These are phyloP conservation scores for Cystoisospora suis DNA, from an alignment of 169 alveolate genomes.

Conservation along the genomic window DNA sequence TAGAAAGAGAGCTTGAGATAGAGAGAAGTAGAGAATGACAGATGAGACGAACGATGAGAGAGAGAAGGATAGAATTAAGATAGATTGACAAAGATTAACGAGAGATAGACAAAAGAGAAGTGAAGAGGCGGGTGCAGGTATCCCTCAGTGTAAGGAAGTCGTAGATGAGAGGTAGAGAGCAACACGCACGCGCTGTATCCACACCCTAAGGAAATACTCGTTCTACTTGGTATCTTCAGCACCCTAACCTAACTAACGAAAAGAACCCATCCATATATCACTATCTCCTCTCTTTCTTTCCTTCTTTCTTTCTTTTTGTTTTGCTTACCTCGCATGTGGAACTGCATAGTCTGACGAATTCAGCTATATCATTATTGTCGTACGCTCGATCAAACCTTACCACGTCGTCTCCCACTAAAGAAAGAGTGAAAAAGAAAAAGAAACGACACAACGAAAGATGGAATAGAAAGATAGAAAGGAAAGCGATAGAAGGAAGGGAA, in stretches of 20 bases:
- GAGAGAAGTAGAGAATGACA: background rate
- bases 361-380: slow-evolving; percentile 83
- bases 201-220: too few relatives aligned
- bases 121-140: background rate
- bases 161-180: too few relatives aligned
- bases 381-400: slow-evolving; percentile 84
- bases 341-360: slow-evolving; percentile 78
- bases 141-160: background rate
- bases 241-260: too few relatives aligned
- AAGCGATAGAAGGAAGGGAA: background rate
- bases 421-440: too few relatives aligned
- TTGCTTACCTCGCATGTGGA: slow-evolving; percentile 75
- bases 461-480: too few relatives aligned
- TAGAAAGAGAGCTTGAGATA: too few relatives aligned
- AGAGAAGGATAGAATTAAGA: too few relatives aligned
- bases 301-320: background rate
- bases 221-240: too few relatives aligned
- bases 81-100: background rate
- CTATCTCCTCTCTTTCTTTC: background rate
- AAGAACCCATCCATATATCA: background rate
- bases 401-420: slow-evolving; percentile 78
- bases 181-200: too few relatives aligned
- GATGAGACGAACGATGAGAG: background rate
- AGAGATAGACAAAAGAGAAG: background rate
- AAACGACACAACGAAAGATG: too few relatives aligned